Percentiles rank a stretch among this genome's conserved stretches.
These are phyloP conservation scores for Phalaenopsis hybrid DNA, from an alignment of 116 monocot genomes.

Conservation along the genomic window DNA sequence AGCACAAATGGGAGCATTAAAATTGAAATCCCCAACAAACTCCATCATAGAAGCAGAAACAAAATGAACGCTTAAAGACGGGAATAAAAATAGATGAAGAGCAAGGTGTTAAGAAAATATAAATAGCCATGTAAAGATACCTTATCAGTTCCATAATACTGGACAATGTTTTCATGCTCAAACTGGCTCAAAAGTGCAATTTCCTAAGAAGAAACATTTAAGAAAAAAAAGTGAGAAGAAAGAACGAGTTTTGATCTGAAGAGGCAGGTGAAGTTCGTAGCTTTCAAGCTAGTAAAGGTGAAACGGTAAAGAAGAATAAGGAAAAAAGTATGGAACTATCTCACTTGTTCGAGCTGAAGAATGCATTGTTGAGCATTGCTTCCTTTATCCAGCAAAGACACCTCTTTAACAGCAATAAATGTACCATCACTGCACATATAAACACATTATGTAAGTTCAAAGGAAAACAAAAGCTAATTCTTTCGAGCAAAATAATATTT, in stretches of 20 bases:
- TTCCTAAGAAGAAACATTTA: conserved; percentile 40
- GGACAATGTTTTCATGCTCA: conserved; percentile 90
- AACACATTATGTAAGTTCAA: neutral
- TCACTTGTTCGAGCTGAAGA: conserved; percentile 89
- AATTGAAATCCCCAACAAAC: neutral
- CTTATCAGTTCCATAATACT: conserved; percentile 87
- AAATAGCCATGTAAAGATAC: conserved; percentile 20
- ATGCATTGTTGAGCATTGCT: conserved; percentile 77
- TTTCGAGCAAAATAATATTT: neutral
- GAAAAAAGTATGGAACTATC: conserved; percentile 7
- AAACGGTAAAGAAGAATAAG: neutral
- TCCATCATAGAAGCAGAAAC: neutral
- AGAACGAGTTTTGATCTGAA: neutral
- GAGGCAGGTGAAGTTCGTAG: neutral
- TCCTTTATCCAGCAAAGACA: conserved; percentile 83
- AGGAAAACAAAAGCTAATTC: neutral
- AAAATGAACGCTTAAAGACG: neutral
- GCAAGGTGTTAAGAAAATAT: neutral
- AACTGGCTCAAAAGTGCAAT: conserved; percentile 86
- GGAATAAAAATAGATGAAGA: neutral
- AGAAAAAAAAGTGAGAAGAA: neutral
- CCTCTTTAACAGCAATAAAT: conserved; percentile 98
- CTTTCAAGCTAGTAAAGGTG: neutral
- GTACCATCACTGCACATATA: conserved; percentile 71
- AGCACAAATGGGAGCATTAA: neutral